Evolutionary conservation across 805 yeast species (phyloP).

Genomic region (Yarrowia phangngaensis): DNA sequence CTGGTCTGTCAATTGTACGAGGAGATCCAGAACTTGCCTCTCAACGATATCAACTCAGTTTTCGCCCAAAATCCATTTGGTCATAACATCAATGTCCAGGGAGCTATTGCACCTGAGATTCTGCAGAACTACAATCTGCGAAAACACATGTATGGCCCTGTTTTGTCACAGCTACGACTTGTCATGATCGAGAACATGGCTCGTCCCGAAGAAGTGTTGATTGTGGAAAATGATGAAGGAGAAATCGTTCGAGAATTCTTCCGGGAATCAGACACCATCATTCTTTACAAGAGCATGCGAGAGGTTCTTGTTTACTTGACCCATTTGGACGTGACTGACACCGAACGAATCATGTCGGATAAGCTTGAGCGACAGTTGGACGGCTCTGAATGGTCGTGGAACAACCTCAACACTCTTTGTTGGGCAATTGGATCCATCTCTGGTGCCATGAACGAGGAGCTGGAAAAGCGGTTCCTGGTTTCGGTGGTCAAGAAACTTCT

Average conservation of each 20-base stretch:
- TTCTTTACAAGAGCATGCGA: constrained; percentile 89
- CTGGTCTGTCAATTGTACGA: constrained; percentile 77
- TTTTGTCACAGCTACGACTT: constrained; percentile 76
- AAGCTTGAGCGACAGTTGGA: constrained; percentile 88
- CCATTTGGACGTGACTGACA: constrained; percentile 89
- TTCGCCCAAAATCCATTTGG: constrained; percentile 57
- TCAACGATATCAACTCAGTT: constrained; percentile 49
- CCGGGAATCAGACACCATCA: constrained; percentile 94
- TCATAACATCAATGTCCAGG: constrained; percentile 42
- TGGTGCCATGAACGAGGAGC: constrained; percentile 97
- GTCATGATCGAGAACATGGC: constrained; percentile 98
- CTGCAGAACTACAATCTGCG: constrained; percentile 78
- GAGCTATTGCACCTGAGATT: constrained; percentile 77
- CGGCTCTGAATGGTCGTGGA: constrained; percentile 99
- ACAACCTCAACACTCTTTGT: constrained; percentile 90
- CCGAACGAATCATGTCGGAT: constrained; percentile 88
- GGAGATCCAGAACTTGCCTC: constrained; percentile 79
- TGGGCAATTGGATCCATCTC: constrained; percentile 99
- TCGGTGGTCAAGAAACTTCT: constrained; percentile 88
- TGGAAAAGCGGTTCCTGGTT: constrained; percentile 91
- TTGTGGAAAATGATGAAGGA: constrained; percentile 98
- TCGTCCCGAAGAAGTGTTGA: constrained; percentile 94
- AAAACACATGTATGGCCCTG: constrained; percentile 73
- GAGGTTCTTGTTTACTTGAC: constrained; percentile 93
- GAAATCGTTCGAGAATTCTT: constrained; percentile 97